Evolutionary conservation across 805 yeast species (phyloP), one percentile per base, ranked within the genome.

Genomic region (Ogataea neopini): DNA sequence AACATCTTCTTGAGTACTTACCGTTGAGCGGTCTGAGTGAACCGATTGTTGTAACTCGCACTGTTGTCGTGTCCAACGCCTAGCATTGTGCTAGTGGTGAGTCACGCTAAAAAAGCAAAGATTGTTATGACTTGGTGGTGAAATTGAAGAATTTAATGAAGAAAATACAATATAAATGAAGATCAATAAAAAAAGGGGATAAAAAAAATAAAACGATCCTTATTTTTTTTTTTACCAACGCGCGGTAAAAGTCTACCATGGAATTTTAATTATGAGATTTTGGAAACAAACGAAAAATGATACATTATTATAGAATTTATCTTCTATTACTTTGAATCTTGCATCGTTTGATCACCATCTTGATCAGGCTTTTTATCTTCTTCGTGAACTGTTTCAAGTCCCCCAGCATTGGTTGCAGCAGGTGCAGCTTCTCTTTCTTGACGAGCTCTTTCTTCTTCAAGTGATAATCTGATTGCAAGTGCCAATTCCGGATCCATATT

Each of bases 401-500:
- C 29, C 6, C 40, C 40, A 10, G 42, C 30, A 26, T 17, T 51
- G 35, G 50, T 37, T 6, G 48, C 55, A 13, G 50, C 56, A 22
- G 54, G 52, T 3, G 66, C 65, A 26, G 80, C 75, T 57, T 81
- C 83, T 63, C 91, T 79, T 55, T 88, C 96, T 63, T 89, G 97
- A 71, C 98, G 82, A 43, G 88, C 84, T 59, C 85, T 87, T 65
- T 92, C 98, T 63, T 94, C 99, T 63, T 94, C 98, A 61, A 94
- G 75, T 0, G 98, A 92, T 67, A 94, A 75, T 64, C 98, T 83
- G 61, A 94, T 79, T 1, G 98, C 99, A 75, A 94, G 76, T 0
- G 98, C 99, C 63, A 94, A 79, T 69, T 94, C 99, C 26, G 98
- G 98, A 61, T 94, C 99, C 82, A 89, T 86, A 56, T 83, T 83